phyloP scores from a whole-genome alignment of 2,329 filamentous ascomycete species.

The Nannizziopsis barbatae region DNA sequence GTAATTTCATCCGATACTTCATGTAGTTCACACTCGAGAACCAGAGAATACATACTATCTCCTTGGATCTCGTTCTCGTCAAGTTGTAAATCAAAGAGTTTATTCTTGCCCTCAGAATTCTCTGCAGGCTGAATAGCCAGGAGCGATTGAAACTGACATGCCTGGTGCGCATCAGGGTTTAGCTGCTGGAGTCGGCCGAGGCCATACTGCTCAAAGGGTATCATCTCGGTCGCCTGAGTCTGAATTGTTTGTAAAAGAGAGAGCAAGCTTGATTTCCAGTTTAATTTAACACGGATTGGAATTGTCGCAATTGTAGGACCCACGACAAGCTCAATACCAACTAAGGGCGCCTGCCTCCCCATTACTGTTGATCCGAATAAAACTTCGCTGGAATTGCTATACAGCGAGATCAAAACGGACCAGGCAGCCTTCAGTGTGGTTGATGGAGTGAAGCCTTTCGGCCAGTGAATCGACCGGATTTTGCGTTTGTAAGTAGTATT shows the following conservation, averaged over 20 bases:
- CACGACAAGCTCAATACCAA: conserved; percentile 32
- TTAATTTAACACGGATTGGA: conserved; percentile 23
- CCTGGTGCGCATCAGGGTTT: conserved; percentile 36
- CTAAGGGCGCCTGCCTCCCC: conserved; percentile 30
- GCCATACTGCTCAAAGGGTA: conserved; percentile 49
- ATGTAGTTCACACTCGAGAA: no score
- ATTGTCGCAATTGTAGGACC: conserved; percentile 37
- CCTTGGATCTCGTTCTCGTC: no score
- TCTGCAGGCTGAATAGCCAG: no score
- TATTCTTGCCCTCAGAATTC: no score
- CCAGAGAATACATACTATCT: no score
- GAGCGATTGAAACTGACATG: no score
- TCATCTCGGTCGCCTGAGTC: conserved; percentile 41
- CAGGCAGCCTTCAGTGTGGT: conserved; percentile 3
- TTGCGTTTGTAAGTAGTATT: no score
- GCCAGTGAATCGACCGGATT: no score
- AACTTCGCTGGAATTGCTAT: conserved; percentile 25
- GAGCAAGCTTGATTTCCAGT: conserved; percentile 22
- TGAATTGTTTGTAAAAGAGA: conserved; percentile 40
- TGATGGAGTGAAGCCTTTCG: conserved; percentile 26
- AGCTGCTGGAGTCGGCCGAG: conserved; percentile 39
- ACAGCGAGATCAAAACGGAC: conserved; percentile 1
- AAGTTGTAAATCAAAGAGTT: no score
- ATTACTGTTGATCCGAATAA: conserved; percentile 36
- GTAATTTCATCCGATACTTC: no score